phyloP scores from a whole-genome alignment of 2,329 filamentous ascomycete species.

The Coniochaeta hoffmannii region DNA sequence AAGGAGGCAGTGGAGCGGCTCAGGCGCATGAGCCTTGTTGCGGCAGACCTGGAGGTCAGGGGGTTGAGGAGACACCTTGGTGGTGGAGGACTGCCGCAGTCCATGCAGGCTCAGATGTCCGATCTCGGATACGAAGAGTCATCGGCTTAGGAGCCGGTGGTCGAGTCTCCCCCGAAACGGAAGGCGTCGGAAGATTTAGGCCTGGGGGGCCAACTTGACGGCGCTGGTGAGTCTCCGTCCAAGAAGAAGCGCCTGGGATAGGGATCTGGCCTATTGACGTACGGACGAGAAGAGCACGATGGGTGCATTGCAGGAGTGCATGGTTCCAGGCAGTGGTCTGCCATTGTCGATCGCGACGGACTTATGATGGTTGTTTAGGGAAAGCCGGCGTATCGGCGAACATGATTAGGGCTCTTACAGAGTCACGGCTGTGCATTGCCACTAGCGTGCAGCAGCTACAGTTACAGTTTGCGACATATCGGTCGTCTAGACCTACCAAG shows the following conservation, averaged over 20 bases:
- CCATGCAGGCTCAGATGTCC: neutral
- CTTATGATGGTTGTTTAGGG: neutral
- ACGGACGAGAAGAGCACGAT: neutral
- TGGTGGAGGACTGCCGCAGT: neutral
- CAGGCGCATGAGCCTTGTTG: conserved; percentile 66
- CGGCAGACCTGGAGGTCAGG: conserved; percentile 67
- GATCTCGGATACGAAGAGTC: neutral
- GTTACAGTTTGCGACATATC: neutral
- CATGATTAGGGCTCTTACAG: neutral
- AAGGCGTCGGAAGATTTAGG: neutral
- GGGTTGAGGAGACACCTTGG: conserved; percentile 11
- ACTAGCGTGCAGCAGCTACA: neutral
- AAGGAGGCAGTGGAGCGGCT: conserved; percentile 69
- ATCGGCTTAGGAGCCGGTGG: neutral
- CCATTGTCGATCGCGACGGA: neutral
- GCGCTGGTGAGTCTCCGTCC: neutral
- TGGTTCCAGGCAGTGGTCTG: too few relatives aligned
- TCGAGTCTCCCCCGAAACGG: neutral
- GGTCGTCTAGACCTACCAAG: neutral
- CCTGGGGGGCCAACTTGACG: neutral
- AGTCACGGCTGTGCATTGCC: neutral
- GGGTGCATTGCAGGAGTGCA: neutral
- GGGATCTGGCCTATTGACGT: too few relatives aligned
- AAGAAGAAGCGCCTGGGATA: neutral
- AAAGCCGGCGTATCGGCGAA: neutral